phyloP scores from a whole-genome alignment of 2,329 filamentous ascomycete genomes.

The Nemania sp. region DNA sequence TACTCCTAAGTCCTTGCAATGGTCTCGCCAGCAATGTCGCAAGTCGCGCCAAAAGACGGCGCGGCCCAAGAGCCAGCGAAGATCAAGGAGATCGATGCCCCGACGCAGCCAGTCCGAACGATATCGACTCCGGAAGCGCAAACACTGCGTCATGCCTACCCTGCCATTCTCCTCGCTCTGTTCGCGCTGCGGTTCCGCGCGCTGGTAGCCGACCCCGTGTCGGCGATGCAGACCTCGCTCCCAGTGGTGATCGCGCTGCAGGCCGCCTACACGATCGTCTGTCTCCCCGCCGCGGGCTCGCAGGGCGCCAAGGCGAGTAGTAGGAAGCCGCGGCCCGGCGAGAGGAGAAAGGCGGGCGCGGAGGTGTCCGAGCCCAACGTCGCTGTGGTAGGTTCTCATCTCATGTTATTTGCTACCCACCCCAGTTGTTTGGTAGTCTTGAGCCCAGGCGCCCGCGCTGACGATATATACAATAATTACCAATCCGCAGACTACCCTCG shows the following conservation, averaged over 20 bases:
- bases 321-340: constrained; percentile 58
- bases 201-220: constrained; percentile 72
- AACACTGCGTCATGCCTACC: constrained; percentile 68
- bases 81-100: constrained; percentile 34
- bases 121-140: constrained; percentile 46
- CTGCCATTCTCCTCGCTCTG: constrained; percentile 66
- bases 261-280: constrained; percentile 62
- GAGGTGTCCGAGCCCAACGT: constrained; percentile 50
- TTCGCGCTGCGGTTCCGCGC: constrained; percentile 66
- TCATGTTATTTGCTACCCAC: not conserved
- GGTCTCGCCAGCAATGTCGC: constrained; percentile 48
- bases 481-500: constrained; percentile 66
- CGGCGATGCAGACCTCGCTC: constrained; percentile 64
- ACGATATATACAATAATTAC: constrained; percentile 6
- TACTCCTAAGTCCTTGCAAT: too few relatives aligned
- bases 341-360: constrained; percentile 55
- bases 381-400: constrained; percentile 49
- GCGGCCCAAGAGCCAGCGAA: constrained; percentile 37
- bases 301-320: constrained; percentile 46
- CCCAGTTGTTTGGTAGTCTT: not conserved
- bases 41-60: constrained; percentile 38
- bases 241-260: constrained; percentile 69
- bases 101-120: constrained; percentile 46
- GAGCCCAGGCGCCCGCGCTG: not conserved
- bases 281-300: constrained; percentile 65